Conservation (phyloP, 192 early-diverging fungal genomes). For the Chytriomyces hyalinus region DNA sequence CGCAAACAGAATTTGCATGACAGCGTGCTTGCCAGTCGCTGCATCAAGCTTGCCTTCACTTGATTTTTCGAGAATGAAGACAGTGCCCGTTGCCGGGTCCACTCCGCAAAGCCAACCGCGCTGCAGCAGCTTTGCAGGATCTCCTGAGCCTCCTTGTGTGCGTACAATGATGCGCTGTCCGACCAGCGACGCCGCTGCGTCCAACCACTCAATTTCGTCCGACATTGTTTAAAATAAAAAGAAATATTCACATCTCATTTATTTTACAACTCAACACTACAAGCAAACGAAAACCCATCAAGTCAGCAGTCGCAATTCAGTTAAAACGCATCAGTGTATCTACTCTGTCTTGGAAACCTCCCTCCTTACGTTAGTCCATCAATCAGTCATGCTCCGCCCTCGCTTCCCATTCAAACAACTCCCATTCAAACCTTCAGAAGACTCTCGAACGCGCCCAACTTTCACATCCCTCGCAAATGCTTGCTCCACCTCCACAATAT, state of each 20-base stretch:
- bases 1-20: not conserved
- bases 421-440: too few relatives aligned
- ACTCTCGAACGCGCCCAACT: too few relatives aligned
- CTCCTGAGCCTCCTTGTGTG: not conserved
- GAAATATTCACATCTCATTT: not conserved
- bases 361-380: too few relatives aligned
- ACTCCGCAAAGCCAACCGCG: not conserved
- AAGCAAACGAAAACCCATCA: not conserved
- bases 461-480: too few relatives aligned
- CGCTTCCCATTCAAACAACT: too few relatives aligned
- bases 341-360: too few relatives aligned
- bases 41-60: not conserved
- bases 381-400: too few relatives aligned
- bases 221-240: too few relatives aligned
- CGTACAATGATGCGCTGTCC: conserved; percentile 1
- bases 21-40: not conserved
- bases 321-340: too few relatives aligned
- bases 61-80: not conserved
- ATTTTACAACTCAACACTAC: not conserved
- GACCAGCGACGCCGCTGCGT: not conserved
- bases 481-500: too few relatives aligned
- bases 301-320: too few relatives aligned
- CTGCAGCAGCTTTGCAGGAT: not conserved
- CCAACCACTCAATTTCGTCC: not conserved
- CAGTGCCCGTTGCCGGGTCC: not conserved